phyloP scores from a whole-genome alignment of 2,329 filamentous ascomycete species.

The Plectosphaerella sp. region DNA sequence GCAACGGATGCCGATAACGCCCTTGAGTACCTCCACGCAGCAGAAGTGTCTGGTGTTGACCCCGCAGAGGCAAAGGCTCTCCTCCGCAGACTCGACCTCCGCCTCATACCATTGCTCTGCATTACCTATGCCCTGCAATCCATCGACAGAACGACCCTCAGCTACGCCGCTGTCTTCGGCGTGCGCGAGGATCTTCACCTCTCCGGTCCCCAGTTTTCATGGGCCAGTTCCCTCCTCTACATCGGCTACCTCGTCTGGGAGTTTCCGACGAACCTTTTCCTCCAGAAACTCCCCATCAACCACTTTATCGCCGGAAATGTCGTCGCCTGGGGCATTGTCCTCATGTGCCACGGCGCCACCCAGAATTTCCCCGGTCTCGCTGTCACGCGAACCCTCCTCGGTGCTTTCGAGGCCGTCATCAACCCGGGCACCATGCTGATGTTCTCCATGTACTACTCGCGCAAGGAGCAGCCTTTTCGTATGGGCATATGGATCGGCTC shows the following conservation, averaged over 20 bases:
- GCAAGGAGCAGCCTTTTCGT: neutral
- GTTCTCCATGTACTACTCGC: neutral
- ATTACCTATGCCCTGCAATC: constrained; percentile 16
- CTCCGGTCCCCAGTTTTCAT: too few relatives aligned
- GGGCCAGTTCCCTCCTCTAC: too few relatives aligned
- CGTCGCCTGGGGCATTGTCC: too few relatives aligned
- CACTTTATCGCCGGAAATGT: constrained; percentile 6
- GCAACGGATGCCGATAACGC: too few relatives aligned
- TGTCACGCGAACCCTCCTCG: constrained; percentile 67
- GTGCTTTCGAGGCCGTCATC: neutral
- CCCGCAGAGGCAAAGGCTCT: neutral
- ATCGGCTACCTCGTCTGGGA: constrained; percentile 26
- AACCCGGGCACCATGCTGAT: neutral
- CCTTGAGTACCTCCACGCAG: too few relatives aligned
- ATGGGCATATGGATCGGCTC: neutral
- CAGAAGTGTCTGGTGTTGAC: too few relatives aligned
- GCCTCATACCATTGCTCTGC: constrained; percentile 17
- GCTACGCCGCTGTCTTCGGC: constrained; percentile 34
- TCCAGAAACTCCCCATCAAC: constrained; percentile 17
- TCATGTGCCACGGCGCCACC: too few relatives aligned
- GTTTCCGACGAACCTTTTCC: constrained; percentile 25
- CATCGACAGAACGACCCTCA: constrained; percentile 18
- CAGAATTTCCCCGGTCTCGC: too few relatives aligned
- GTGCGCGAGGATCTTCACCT: constrained; percentile 25
- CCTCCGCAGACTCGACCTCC: constrained; percentile 13